Percentiles rank a stretch among this genome's conserved stretches.
These are phyloP conservation scores for Sugiyamaella japonica DNA, from an alignment of 1,139 yeast genomes.

Conservation along the genomic window DNA sequence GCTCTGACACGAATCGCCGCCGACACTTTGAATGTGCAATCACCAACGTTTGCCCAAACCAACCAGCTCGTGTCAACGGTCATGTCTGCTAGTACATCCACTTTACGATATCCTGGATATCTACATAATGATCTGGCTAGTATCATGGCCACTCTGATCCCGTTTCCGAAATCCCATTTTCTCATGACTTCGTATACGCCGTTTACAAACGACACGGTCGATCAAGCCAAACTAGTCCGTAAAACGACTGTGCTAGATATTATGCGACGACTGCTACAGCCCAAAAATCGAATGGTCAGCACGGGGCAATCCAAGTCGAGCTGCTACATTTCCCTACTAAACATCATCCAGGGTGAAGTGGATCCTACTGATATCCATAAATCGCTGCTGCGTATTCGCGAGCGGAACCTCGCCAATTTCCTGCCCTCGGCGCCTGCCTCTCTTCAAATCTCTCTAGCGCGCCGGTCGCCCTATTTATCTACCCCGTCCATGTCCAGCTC, in stretches of 20 bases:
- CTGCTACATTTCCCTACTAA: constrained; percentile 68
- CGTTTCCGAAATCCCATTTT: constrained; percentile 88
- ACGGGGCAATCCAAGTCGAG: constrained; percentile 42
- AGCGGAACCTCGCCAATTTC: constrained; percentile 62
- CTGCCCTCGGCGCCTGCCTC: constrained; percentile 88
- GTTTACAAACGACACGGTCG: constrained; percentile 63
- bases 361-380: constrained; percentile 78
- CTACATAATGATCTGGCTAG: constrained; percentile 86
- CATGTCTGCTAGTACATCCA: constrained; percentile 80
- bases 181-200: constrained; percentile 87
- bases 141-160: constrained; percentile 77
- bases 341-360: constrained; percentile 71
- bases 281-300: constrained; percentile 70
- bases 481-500: constrained; percentile 26
- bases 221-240: constrained; percentile 59
- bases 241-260: constrained; percentile 83
- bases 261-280: constrained; percentile 76
- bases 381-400: constrained; percentile 75
- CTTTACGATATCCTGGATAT: constrained; percentile 88
- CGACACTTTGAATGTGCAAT: constrained; percentile 46
- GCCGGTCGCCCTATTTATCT: constrained; percentile 61
- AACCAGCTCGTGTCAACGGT: constrained; percentile 85
- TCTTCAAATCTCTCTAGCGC: constrained; percentile 75
- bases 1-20: constrained; percentile 72
- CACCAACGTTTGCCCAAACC: constrained; percentile 64